A percentile compares a stretch with the other conserved stretches of the same genome.
phyloP scores from a whole-genome alignment of 257 asterid species.

The Cynanchum wilfordii region DNA sequence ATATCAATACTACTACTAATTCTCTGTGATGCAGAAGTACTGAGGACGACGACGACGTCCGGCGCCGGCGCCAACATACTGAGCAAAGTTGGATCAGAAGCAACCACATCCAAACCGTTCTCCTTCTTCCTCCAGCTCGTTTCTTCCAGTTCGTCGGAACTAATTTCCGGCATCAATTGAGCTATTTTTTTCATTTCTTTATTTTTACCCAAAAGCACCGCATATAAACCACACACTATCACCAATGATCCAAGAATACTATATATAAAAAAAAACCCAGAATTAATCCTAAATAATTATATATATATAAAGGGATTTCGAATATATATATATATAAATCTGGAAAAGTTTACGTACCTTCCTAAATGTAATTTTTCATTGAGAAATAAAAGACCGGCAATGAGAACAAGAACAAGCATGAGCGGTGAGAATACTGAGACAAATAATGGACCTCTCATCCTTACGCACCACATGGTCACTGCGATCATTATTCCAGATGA shows the following conservation, averaged over 20 bases:
- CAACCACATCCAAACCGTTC: not conserved
- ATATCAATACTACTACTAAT: not conserved
- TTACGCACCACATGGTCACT: conserved; percentile 42
- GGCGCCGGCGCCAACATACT: too few species aligned
- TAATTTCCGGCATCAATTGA: conserved; percentile 25
- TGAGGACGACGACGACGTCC: too few species aligned
- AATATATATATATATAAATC: too few species aligned
- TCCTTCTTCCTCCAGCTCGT: too few species aligned
- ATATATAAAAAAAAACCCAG: too few species aligned
- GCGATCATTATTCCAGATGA: conserved; percentile 49
- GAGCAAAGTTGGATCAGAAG: conserved; percentile 1
- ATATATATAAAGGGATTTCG: too few species aligned
- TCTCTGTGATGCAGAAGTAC: too few species aligned
- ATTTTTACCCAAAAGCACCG: conserved; percentile 64
- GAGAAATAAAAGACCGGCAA: conserved; percentile 50
- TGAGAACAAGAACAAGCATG: conserved; percentile 56
- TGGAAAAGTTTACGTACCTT: too few species aligned
- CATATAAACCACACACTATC: conserved; percentile 47
- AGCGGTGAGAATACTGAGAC: conserved; percentile 68
- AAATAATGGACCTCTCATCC: conserved; percentile 64
- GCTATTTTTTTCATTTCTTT: conserved; percentile 40
- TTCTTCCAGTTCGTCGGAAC: not conserved
- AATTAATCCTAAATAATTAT: too few species aligned
- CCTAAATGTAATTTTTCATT: conserved; percentile 55
- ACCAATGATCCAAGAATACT: conserved; percentile 58